These are phyloP conservation scores for Ricinus communis DNA, from an alignment of 345 rosid species.

Conservation along the genomic window DNA sequence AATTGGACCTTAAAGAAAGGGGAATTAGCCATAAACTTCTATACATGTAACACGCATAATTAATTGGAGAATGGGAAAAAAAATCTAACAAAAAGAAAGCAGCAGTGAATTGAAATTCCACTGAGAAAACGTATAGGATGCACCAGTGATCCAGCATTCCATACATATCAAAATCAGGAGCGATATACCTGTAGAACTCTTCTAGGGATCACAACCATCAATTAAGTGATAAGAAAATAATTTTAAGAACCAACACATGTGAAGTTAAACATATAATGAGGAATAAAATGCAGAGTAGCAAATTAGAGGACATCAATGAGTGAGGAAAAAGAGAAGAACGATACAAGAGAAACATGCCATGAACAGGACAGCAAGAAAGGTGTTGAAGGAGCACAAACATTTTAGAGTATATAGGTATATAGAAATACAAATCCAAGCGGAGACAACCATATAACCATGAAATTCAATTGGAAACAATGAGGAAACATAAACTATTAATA, in stretches of 20 bases:
- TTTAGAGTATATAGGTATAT: not conserved
- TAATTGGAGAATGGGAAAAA: not conserved
- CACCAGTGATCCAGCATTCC: conserved; percentile 19
- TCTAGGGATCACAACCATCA: conserved; percentile 15
- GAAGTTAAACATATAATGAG: conserved; percentile 6
- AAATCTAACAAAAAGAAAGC: not conserved
- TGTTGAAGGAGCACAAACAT: not conserved
- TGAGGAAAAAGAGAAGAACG: not conserved
- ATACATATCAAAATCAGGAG: conserved; percentile 23
- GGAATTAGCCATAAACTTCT: too few relatives aligned
- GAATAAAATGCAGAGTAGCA: not conserved
- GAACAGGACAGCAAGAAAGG: not conserved
- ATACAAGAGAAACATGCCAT: not conserved
- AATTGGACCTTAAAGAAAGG: too few relatives aligned
- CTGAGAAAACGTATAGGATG: not conserved
- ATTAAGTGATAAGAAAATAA: conserved; percentile 7
- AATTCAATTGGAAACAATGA: not conserved
- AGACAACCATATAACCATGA: conserved; percentile 9
- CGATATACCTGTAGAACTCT: conserved; percentile 22
- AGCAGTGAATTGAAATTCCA: not conserved
- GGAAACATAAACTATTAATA: conserved; percentile 2
- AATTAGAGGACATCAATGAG: not conserved
- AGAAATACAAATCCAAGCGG: not conserved
- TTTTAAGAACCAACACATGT: conserved; percentile 5
- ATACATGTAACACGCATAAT: not conserved